Percentiles rank a stretch among this genome's conserved stretches.
phyloP scores from a whole-genome alignment of 768 basidiomycete species.

The Mycena maculata region DNA sequence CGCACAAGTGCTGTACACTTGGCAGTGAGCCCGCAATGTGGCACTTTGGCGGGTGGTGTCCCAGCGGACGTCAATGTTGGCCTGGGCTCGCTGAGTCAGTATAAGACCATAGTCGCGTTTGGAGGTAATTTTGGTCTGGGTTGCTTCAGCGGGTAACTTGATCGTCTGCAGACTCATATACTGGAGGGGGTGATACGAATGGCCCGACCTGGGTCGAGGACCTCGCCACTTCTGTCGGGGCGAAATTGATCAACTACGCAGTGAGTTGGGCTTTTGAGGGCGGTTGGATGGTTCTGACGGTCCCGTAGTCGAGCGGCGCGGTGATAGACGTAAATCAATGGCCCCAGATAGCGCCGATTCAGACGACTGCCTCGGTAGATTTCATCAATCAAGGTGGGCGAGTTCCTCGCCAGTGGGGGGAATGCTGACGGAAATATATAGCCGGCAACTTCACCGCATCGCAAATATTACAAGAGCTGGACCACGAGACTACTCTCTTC shows the following conservation, averaged over 20 bases:
- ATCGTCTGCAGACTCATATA: conserved; percentile 44
- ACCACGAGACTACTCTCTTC: conserved; percentile 55
- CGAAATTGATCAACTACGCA: conserved; percentile 55
- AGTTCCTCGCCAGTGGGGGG: background rate
- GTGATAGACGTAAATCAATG: conserved; percentile 39
- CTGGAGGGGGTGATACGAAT: conserved; percentile 57
- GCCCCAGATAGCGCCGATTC: conserved; percentile 9
- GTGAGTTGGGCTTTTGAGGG: conserved; percentile 37
- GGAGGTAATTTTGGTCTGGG: conserved; percentile 46
- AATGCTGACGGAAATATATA: conserved; percentile 23
- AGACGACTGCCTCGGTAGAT: conserved; percentile 37
- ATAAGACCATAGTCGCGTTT: conserved; percentile 63
- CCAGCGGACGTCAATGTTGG: conserved; percentile 60
- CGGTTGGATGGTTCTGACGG: background rate
- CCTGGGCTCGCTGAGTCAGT: conserved; percentile 45
- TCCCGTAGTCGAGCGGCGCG: conserved; percentile 50
- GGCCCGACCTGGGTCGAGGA: conserved; percentile 56
- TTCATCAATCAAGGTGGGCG: conserved; percentile 53
- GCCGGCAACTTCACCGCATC: conserved; percentile 48
- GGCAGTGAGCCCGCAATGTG: conserved; percentile 61
- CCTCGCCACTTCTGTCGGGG: conserved; percentile 48
- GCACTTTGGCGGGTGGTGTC: conserved; percentile 48
- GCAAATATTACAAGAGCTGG: conserved; percentile 47
- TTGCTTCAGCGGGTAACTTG: background rate
- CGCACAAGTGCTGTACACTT: conserved; percentile 43